Evolutionary conservation across 257 asterid genomes (phyloP), one percentile per base, ranked within the genome.

Genomic region (Solanum virginianum): DNA sequence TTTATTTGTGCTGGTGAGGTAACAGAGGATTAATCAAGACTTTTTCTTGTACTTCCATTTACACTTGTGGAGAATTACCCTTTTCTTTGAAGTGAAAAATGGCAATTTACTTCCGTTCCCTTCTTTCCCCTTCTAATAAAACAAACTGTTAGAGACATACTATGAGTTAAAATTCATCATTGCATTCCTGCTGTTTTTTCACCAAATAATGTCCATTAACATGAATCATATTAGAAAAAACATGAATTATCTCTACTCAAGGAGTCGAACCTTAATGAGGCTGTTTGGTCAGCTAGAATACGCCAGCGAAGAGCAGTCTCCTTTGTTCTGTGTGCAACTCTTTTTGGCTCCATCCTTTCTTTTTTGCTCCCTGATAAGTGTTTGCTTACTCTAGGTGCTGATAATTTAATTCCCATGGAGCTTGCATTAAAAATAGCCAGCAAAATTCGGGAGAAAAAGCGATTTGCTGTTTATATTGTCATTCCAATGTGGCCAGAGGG

Each of bases 401-500:
- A 94, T 89, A 94, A 95, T 86, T 88, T 94, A 80, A 95, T 95
- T 79, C 99, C 99, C 24, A 93, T 95, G 87, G 99, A 95, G 89
- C 92, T 95, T 55, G 98, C 99, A 59, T 86, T 94, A 81, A 95
- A 95, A 91, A 92, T 95, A 39, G 94, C 92, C 39, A 93, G 98
- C 88, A 95, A 95, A 90, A 95, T 95, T 81, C 90, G 91, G 88
- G 95, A 94, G 43, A 92, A 91, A 26, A 95, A 94, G 91, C 91
- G 95, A 88, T 94, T 95, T 87, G 83, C 97, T 0, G 98, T 95
- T 55, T 95, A 95, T 54, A 85, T 94, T 72, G 96, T 94, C 72
- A 89, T 94, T 88, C 99, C 98, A 75, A 93, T 95, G 99, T 95
- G 98, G 98, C 99, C 99, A 24, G 98, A 95, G 87, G 99, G 99